Conservation (phyloP, 208 protist species). For the Leishmania major region DNA sequence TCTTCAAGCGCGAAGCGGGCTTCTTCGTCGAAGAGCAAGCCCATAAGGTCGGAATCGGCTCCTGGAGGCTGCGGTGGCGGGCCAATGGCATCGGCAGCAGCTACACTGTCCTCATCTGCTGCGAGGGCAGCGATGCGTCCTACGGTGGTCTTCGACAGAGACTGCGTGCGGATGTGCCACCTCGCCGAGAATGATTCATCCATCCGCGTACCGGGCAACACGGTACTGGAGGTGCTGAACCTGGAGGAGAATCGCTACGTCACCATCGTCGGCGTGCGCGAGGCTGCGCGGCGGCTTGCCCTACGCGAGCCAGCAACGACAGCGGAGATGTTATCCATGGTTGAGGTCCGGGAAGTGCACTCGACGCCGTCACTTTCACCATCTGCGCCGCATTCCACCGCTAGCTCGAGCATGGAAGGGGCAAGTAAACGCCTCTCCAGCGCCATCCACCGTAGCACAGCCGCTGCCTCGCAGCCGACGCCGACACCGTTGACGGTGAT, state of each 20-base stretch:
- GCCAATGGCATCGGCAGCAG: slow-evolving; percentile 7
- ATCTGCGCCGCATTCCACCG: not conserved
- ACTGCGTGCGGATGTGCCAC: slow-evolving; percentile 70
- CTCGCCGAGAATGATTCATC: slow-evolving; percentile 38
- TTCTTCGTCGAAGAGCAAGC: slow-evolving; percentile 23
- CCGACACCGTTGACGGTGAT: slow-evolving; percentile 24
- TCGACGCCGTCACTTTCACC: slow-evolving; percentile 10
- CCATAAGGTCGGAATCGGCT: slow-evolving; percentile 17
- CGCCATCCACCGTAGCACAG: slow-evolving; percentile 5
- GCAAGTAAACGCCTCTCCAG: slow-evolving; percentile 4
- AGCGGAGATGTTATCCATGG: slow-evolving; percentile 60
- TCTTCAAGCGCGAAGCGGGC: slow-evolving; percentile 27
- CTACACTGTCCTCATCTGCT: slow-evolving; percentile 22
- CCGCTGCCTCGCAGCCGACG: not conserved
- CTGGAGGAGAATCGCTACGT: slow-evolving; percentile 70
- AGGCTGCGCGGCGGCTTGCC: slow-evolving; percentile 65
- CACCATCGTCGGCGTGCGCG: slow-evolving; percentile 58
- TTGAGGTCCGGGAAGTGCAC: slow-evolving; percentile 21
- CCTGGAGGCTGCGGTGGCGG: not conserved
- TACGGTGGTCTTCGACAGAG: slow-evolving; percentile 65
- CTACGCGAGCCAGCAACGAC: slow-evolving; percentile 68
- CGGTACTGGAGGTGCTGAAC: slow-evolving; percentile 80
- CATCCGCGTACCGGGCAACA: slow-evolving; percentile 86
- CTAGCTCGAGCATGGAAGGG: not conserved
- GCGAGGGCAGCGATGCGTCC: slow-evolving; percentile 43